Conservation (phyloP, 805 yeast genomes). For the Kodamaea nitidulidarum region DNA sequence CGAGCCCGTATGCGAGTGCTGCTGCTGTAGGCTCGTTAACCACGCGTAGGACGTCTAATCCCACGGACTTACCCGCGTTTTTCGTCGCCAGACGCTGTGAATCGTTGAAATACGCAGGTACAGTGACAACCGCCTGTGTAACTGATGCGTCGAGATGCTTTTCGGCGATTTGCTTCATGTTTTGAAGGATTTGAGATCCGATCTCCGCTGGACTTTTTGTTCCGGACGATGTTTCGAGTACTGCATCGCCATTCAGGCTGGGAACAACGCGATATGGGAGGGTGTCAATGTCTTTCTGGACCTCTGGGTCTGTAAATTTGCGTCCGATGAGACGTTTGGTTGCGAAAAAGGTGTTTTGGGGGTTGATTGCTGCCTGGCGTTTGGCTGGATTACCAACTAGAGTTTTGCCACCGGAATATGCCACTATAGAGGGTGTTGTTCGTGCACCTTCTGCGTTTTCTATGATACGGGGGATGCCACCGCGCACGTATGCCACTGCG, state of each 20-base stretch:
- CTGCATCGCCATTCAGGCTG: constrained; percentile 64
- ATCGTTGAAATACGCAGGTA: constrained; percentile 82
- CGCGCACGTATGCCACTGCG: constrained; percentile 74
- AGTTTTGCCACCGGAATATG: constrained; percentile 41
- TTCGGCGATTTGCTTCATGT: constrained; percentile 66
- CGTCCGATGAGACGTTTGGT: constrained; percentile 81
- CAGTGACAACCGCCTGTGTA: constrained; percentile 75
- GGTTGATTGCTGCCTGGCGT: constrained; percentile 72
- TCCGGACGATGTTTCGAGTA: constrained; percentile 47
- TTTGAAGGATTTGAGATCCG: constrained; percentile 59
- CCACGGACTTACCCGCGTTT: constrained; percentile 71
- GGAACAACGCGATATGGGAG: constrained; percentile 62
- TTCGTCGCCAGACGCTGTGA: constrained; percentile 83
- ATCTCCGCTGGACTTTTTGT: constrained; percentile 65
- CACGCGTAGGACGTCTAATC: constrained; percentile 69
- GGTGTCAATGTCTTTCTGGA: constrained; percentile 59
- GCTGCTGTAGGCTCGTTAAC: constrained; percentile 86
- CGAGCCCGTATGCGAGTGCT: constrained; percentile 76
- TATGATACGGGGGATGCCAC: constrained; percentile 58
- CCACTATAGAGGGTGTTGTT: constrained; percentile 78
- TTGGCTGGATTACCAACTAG: constrained; percentile 70
- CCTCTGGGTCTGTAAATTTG: constrained; percentile 62
- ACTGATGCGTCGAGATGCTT: constrained; percentile 39
- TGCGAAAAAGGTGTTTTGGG: constrained; percentile 75
- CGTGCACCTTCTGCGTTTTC: constrained; percentile 77